These are phyloP conservation scores for Exobasidium rhododendri DNA, from an alignment of 1,284 basidiomycete genomes.

Conservation along the genomic window DNA sequence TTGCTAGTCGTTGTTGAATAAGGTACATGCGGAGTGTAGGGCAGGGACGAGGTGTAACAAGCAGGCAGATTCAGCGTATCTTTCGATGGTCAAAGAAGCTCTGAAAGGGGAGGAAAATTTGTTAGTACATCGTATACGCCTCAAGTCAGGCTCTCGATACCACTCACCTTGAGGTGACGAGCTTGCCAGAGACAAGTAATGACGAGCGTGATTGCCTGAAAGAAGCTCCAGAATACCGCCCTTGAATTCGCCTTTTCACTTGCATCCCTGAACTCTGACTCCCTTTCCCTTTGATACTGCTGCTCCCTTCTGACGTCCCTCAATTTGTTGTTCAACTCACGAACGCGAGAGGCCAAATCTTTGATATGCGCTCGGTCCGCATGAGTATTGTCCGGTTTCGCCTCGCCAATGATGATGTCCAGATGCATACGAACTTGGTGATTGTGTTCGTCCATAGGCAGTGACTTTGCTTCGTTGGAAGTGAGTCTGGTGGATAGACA, in stretches of 20 bases:
- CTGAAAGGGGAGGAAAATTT: neutral
- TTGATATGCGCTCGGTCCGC: conserved; percentile 66
- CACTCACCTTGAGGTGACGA: conserved; percentile 10
- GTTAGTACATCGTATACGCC: neutral
- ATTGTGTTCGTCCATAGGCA: conserved; percentile 55
- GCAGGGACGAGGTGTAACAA: neutral
- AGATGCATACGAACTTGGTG: conserved; percentile 92
- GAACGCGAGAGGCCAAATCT: conserved; percentile 77
- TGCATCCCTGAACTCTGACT: conserved; percentile 83
- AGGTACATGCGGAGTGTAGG: conserved; percentile 2
- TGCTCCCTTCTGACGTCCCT: conserved; percentile 92
- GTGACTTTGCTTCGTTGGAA: conserved; percentile 1
- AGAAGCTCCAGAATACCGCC: conserved; percentile 87
- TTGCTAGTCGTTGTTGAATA: neutral
- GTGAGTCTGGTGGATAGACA: conserved; percentile 75
- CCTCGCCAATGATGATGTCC: conserved; percentile 83
- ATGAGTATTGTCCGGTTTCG: conserved; percentile 66
- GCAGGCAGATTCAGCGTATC: conserved; percentile 6
- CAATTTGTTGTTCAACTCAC: conserved; percentile 87
- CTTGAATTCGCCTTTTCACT: conserved; percentile 82
- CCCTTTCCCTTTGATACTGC: conserved; percentile 89
- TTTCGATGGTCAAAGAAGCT: conserved; percentile 12
- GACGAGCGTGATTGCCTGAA: conserved; percentile 80
- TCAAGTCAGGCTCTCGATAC: no score
- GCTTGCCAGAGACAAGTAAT: conserved; percentile 83